These are phyloP conservation scores for Chamaecrista fasciculata DNA, from an alignment of 306 rosid species.

Conservation along the genomic window DNA sequence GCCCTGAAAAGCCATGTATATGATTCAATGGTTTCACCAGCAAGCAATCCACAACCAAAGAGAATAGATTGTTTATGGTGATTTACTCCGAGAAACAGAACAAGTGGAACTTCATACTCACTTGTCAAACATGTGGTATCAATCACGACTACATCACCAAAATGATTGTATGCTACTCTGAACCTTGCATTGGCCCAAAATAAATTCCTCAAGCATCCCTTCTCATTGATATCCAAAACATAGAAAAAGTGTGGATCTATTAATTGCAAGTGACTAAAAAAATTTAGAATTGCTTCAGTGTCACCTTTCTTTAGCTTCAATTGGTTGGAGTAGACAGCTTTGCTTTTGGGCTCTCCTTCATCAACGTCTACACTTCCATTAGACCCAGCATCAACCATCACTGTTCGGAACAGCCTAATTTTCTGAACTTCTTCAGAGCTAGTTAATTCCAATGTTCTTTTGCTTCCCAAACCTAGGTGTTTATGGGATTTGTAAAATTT, in stretches of 20 bases:
- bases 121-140: constrained; percentile 53
- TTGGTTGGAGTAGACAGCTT: constrained; percentile 40
- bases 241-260: constrained; percentile 63
- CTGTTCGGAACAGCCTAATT: constrained; percentile 52
- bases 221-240: constrained; percentile 64
- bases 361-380: constrained; percentile 39
- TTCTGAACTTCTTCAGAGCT: constrained; percentile 52
- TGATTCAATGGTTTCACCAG: constrained; percentile 55
- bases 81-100: constrained; percentile 61
- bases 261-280: constrained; percentile 46
- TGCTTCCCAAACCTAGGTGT: constrained; percentile 47
- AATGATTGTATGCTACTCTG: constrained; percentile 50
- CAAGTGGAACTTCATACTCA: constrained; percentile 58
- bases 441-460: constrained; percentile 55
- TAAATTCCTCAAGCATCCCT: constrained; percentile 63
- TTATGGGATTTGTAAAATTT: constrained; percentile 71
- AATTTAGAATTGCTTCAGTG: constrained; percentile 52
- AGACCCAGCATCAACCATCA: constrained; percentile 50
- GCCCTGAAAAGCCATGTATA: constrained; percentile 74
- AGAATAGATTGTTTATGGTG: constrained; percentile 66
- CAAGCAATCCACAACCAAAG: constrained; percentile 74
- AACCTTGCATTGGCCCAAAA: constrained; percentile 70
- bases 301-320: constrained; percentile 62
- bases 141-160: constrained; percentile 54
- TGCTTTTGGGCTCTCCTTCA: constrained; percentile 34